Conservation (phyloP, 2,329 filamentous ascomycete species). For the Phialophora verrucosa region DNA sequence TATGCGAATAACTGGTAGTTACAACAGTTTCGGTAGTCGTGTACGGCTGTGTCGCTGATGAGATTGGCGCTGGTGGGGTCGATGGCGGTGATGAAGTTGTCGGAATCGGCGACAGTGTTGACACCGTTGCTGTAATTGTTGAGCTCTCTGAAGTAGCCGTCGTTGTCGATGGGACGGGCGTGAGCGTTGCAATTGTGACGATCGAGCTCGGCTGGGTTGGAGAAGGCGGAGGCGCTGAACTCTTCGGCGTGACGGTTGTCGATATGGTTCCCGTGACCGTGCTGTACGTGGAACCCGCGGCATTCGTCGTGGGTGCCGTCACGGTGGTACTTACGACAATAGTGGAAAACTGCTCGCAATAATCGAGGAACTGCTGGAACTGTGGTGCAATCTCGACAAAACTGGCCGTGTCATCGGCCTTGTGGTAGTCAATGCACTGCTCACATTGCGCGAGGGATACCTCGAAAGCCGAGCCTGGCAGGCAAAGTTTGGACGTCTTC, state of each 20-base stretch:
- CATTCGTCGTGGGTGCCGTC: constrained; percentile 22
- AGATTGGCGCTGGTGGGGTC: constrained; percentile 9
- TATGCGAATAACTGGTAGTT: constrained; percentile 26
- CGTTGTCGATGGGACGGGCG: neutral
- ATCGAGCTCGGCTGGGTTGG: constrained; percentile 13
- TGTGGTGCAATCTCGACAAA: constrained; percentile 45
- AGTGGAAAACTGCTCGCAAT: constrained; percentile 47
- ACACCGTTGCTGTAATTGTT: neutral
- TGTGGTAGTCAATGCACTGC: constrained; percentile 48
- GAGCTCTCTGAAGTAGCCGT: neutral
- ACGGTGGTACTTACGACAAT: constrained; percentile 26
- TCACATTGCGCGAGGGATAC: constrained; percentile 48
- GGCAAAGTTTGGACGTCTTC: constrained; percentile 57
- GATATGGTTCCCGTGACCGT: constrained; percentile 12
- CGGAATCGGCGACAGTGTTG: neutral
- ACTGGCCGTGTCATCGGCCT: constrained; percentile 40
- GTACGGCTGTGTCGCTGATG: constrained; percentile 7
- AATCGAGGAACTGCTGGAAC: constrained; percentile 56
- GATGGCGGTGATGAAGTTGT: neutral
- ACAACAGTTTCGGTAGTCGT: constrained; percentile 20
- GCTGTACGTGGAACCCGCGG: constrained; percentile 17
- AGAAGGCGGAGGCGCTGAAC: constrained; percentile 8
- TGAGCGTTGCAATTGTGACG: neutral
- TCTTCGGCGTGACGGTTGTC: constrained; percentile 29
- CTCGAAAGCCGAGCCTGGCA: constrained; percentile 50